Evolutionary conservation across 257 asterid species (phyloP).

Genomic region (Solanum ossicruentum): DNA sequence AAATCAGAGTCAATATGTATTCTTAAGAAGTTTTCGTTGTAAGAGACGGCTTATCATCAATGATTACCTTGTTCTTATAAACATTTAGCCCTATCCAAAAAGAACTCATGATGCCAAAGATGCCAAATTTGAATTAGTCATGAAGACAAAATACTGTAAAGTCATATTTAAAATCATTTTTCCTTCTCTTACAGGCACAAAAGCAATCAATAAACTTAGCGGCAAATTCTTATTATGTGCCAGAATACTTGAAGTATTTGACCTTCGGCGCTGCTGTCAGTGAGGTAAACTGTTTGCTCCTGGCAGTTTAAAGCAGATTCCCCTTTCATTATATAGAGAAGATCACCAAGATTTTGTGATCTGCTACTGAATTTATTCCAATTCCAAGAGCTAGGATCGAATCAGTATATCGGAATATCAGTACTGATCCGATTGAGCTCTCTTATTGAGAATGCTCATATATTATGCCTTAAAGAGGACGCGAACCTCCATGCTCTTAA

Average conservation of each 20-base stretch:
- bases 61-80: neutral
- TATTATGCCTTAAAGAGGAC: neutral
- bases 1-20: neutral
- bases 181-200: constrained; percentile 35
- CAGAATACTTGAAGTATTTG: constrained; percentile 31
- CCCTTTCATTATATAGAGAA: neutral
- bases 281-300: constrained; percentile 32
- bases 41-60: neutral
- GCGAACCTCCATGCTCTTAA: neutral
- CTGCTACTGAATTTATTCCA: neutral
- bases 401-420: neutral
- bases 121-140: neutral
- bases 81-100: neutral
- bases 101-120: neutral
- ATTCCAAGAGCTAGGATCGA: neutral
- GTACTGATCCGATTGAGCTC: neutral
- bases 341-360: too few relatives aligned
- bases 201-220: constrained; percentile 30
- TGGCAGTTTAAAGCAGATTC: neutral
- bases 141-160: neutral
- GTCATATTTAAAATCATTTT: neutral
- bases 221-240: constrained; percentile 42
- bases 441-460: neutral
- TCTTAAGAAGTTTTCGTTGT: neutral
- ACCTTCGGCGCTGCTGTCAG: constrained; percentile 65